Evolutionary conservation across 2,329 filamentous ascomycete genomes (phyloP).

Genomic region (Pseudogymnoascus sp.): DNA sequence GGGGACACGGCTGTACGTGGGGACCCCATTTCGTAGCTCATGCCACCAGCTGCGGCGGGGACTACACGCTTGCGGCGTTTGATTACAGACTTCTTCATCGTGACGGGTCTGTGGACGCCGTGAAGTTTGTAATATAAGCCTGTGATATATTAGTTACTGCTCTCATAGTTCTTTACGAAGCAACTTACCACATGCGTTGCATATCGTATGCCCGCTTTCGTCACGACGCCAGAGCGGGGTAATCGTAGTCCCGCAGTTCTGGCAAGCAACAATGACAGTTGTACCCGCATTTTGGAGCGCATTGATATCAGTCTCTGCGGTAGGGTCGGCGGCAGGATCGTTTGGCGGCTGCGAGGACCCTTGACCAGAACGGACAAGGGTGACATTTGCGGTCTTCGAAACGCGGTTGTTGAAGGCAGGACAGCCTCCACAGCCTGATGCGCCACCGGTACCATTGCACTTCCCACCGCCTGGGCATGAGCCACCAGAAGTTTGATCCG

Average conservation of each 20-base stretch:
- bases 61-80: constrained; percentile 93
- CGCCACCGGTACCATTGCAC: constrained; percentile 93
- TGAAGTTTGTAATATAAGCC: constrained; percentile 95
- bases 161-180: background rate
- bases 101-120: constrained; percentile 82
- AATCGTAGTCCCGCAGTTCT: constrained; percentile 94
- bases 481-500: constrained; percentile 68
- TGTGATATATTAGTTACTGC: constrained; percentile 32
- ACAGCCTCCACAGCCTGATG: constrained; percentile 90
- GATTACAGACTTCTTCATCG: constrained; percentile 99
- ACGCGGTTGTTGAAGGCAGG: constrained; percentile 96
- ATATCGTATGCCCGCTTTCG: constrained; percentile 91
- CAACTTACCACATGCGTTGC: constrained; percentile 88
- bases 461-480: constrained; percentile 91
- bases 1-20: constrained; percentile 19
- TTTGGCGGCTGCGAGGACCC: constrained; percentile 19
- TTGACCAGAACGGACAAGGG: constrained; percentile 34
- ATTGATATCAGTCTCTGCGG: constrained; percentile 43
- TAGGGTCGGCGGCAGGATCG: constrained; percentile 24
- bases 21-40: constrained; percentile 21
- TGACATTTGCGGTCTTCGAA: constrained; percentile 74
- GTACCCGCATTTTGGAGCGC: constrained; percentile 39
- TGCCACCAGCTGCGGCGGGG: constrained; percentile 55
- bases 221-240: constrained; percentile 94
- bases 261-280: constrained; percentile 76